phyloP scores from a whole-genome alignment of 2,329 filamentous ascomycete genomes.

The Atkinsonella hypoxylon region DNA sequence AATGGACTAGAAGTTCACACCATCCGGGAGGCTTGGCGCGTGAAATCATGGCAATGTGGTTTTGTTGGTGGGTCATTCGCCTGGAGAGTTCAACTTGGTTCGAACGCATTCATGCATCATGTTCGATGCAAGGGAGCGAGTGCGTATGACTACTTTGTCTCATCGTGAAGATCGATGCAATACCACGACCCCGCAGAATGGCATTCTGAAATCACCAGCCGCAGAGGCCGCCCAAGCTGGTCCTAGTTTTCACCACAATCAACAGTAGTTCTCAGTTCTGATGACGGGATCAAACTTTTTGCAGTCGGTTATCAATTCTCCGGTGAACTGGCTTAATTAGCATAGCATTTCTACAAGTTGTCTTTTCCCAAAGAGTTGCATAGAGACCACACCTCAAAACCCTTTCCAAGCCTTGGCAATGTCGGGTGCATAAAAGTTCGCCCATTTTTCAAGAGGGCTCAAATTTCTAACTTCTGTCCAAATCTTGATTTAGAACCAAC shows the following conservation, averaged over 20 bases:
- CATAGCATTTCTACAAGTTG: neutral
- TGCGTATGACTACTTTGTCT: neutral
- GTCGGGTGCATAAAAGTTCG: neutral
- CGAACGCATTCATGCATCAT: neutral
- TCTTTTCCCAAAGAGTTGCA: too few relatives aligned
- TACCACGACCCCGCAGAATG: neutral
- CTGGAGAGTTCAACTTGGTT: neutral
- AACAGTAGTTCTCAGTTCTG: neutral
- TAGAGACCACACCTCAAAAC: neutral
- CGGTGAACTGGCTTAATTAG: too few relatives aligned
- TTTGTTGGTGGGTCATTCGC: too few relatives aligned
- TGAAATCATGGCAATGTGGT: neutral
- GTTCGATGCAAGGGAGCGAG: neutral
- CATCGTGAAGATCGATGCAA: neutral
- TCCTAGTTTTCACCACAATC: neutral
- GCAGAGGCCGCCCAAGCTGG: too few relatives aligned
- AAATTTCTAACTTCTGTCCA: too few relatives aligned
- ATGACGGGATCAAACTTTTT: neutral
- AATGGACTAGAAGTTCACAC: neutral
- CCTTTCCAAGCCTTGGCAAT: neutral
- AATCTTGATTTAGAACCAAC: neutral
- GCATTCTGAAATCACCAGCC: neutral
- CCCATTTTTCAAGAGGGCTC: neutral
- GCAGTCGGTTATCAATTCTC: neutral
- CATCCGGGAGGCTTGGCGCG: neutral